Evolutionary conservation across 768 basidiomycete genomes (phyloP).

Genomic region (Kwoniella sp.): DNA sequence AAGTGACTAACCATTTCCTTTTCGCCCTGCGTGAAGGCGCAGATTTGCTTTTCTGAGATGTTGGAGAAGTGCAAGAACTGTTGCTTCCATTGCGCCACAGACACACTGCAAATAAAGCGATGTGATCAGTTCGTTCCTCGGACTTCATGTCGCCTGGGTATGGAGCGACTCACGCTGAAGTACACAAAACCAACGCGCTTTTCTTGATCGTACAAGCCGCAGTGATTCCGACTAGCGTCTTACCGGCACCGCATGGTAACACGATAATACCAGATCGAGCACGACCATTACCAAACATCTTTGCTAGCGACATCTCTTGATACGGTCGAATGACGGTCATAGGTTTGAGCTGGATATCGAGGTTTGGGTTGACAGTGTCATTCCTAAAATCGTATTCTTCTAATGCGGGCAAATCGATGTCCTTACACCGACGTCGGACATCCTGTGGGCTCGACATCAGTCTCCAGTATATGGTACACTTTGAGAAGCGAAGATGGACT

Average conservation of each 20-base stretch:
- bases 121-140: neutral
- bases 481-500: conserved; percentile 35
- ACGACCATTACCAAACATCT: conserved; percentile 99
- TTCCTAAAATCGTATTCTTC: conserved; percentile 99
- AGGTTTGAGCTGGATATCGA: conserved; percentile 98
- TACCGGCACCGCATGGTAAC: conserved; percentile 95
- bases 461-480: neutral
- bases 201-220: conserved; percentile 99
- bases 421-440: conserved; percentile 94
- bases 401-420: conserved; percentile 94
- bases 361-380: conserved; percentile 91
- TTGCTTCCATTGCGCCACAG: conserved; percentile 97
- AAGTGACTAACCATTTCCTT: conserved; percentile 78
- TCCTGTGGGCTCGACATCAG: conserved; percentile 61
- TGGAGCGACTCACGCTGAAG: conserved; percentile 85
- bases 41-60: conserved; percentile 92
- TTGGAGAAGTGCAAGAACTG: conserved; percentile 99
- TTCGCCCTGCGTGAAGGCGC: conserved; percentile 93
- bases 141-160: no score
- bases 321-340: conserved; percentile 96
- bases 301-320: conserved; percentile 96
- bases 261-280: conserved; percentile 98
- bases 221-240: conserved; percentile 98
- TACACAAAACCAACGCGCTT: conserved; percentile 94
- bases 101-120: conserved; percentile 49